phyloP scores from a whole-genome alignment of 1,284 basidiomycete species.

The Pseudozyma sp. region DNA sequence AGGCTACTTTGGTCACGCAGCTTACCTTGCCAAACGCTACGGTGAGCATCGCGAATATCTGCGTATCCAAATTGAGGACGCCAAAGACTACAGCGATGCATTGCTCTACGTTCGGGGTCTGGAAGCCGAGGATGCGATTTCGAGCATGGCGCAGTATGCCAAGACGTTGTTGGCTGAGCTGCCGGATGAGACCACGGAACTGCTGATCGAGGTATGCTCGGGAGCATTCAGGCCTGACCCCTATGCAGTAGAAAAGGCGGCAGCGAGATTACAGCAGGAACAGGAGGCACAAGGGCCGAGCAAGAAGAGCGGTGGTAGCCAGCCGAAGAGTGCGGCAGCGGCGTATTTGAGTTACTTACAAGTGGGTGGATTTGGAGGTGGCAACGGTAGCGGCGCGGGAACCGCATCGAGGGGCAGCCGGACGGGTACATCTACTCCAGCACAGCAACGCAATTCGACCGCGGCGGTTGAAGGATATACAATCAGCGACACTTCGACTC shows the following conservation, averaged over 20 bases:
- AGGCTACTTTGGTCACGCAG: conserved; percentile 93
- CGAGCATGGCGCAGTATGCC: conserved; percentile 67
- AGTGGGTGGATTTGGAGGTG: conserved; percentile 45
- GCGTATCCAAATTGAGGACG: conserved; percentile 93
- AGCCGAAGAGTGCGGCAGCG: conserved; percentile 35
- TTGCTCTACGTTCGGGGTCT: conserved; percentile 82
- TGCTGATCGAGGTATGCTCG: conserved; percentile 92
- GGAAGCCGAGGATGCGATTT: conserved; percentile 75
- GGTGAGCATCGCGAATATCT: conserved; percentile 91
- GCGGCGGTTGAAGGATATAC: conserved; percentile 17
- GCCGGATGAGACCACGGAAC: conserved; percentile 86
- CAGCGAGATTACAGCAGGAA: not conserved
- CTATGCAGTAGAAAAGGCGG: conserved; percentile 2
- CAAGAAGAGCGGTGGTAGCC: conserved; percentile 10
- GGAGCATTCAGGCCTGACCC: conserved; percentile 70
- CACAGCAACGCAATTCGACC: conserved; percentile 35
- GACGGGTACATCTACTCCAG: conserved; percentile 17
- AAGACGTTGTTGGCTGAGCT: conserved; percentile 78
- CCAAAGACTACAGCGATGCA: conserved; percentile 83
- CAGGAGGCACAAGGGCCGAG: conserved; percentile 1
- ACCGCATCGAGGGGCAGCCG: conserved; percentile 7
- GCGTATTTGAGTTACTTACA: conserved; percentile 55
- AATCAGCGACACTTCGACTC: conserved; percentile 3
- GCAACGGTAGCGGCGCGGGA: not conserved
- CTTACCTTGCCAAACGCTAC: conserved; percentile 92